Evolutionary conservation across 805 yeast species (phyloP), one percentile per base, ranked within the genome.

Genomic region (Ogataea nonfermentans): DNA sequence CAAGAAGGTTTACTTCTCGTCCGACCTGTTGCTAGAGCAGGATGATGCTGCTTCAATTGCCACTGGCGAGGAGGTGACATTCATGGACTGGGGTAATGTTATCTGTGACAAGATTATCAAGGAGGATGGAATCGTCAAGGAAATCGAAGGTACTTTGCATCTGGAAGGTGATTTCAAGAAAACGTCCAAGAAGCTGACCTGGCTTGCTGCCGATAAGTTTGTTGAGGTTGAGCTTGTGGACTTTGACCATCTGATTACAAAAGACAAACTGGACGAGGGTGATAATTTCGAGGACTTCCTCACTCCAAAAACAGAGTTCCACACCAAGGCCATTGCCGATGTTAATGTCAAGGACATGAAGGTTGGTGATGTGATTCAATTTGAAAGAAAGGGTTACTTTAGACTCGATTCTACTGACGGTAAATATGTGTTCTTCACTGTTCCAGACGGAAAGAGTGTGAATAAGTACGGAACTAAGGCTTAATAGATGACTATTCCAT

Each of bases 31-130:
- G 53, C 72, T 91, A 56, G 97, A 90, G 60, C 95, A 86, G 69
- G 91, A 73, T 20, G 98, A 91, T 66, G 81, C 90, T 32, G 71
- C 82, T 46, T 53, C 69, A 6, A 63, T 73, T 30, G 79, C 74
- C 51, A 91, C 79, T 29, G 86, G 84, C 49, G 98, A 91, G 68
- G 98, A 91, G 70, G 73, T 90, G 48, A 91, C 98, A n/a, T 76
- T 91, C 57, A 91, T 91, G 98, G 97, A 91, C 68, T 91, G 98
- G 98, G 98, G 97, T 74, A 91, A 91, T 63, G 84, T 80, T 43
- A 84, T 91, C 51, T 70, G 90, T 50, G 76, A 83, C 50, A 78
- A 78, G 62, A 75, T 90, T 58, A 67, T 67, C 61, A 81, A 76
- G 62, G 75, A 65, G 32, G 63, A 62, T 30, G 70, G 64, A 35